Percentiles rank a stretch among this genome's conserved stretches.
phyloP scores from a whole-genome alignment of 1,139 yeast species.

The Saccharomycopsis crataegensis region DNA sequence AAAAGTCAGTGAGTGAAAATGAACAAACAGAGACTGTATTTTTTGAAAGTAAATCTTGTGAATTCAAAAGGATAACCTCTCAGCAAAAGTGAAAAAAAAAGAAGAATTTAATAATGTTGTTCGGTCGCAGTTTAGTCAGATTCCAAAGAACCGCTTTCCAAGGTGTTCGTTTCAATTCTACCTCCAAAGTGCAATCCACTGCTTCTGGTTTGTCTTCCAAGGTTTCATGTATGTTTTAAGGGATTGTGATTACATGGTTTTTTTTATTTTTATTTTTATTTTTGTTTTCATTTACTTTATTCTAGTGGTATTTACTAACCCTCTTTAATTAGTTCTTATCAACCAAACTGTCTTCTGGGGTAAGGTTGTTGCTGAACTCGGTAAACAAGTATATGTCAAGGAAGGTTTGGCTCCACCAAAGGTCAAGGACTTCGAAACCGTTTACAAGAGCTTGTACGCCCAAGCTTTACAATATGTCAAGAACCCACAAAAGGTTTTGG shows the following conservation, averaged over 20 bases:
- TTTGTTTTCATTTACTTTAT: too few relatives aligned
- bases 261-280: too few relatives aligned
- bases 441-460: conserved; percentile 50
- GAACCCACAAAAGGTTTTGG: conserved; percentile 35
- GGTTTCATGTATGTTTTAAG: too few relatives aligned
- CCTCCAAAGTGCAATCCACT: conserved; percentile 31
- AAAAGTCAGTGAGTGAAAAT: too few relatives aligned
- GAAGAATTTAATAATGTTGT: too few relatives aligned
- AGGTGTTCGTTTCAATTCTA: conserved; percentile 38
- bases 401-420: conserved; percentile 95
- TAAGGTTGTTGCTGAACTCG: conserved; percentile 82
- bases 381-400: conserved; percentile 82
- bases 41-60: background rate
- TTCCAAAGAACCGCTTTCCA: conserved; percentile 25
- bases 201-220: too few relatives aligned
- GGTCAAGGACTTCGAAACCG: conserved; percentile 66
- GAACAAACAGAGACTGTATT: background rate
- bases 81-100: too few relatives aligned
- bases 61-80: too few relatives aligned
- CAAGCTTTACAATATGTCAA: conserved; percentile 35
- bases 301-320: conserved; percentile 9
- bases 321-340: conserved; percentile 24
- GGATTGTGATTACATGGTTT: too few relatives aligned
- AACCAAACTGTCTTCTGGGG: conserved; percentile 73
- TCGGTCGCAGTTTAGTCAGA: conserved; percentile 12